Conservation (phyloP, 148 eudicot species). For the Rhododendron kiyosumense region DNA sequence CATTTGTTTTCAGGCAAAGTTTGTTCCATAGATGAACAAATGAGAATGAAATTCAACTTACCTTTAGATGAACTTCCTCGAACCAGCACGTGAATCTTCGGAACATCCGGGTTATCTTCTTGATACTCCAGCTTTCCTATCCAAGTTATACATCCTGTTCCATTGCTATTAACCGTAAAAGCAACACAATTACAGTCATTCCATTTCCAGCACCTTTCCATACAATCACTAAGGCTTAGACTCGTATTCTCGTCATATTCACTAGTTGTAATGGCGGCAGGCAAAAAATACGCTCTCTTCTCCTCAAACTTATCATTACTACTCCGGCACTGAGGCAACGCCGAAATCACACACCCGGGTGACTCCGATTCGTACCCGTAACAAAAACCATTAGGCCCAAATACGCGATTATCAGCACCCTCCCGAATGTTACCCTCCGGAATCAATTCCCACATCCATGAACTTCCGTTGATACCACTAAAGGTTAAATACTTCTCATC, state of each 20-base stretch:
- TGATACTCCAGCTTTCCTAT: constrained; percentile 4
- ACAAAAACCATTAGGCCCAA: neutral
- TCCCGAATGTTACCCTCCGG: constrained; percentile 4
- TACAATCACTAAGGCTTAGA: constrained; percentile 18
- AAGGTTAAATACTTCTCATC: constrained; percentile 19
- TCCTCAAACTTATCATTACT: constrained; percentile 7
- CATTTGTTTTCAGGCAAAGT: neutral
- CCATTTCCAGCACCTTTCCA: constrained; percentile 25
- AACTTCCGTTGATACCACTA: neutral
- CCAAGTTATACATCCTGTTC: neutral
- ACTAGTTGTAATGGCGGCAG: neutral
- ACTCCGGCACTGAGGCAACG: constrained; percentile 17
- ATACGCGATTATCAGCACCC: neutral
- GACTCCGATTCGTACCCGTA: constrained; percentile 14
- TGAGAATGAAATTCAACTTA: neutral
- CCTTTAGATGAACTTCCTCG: constrained; percentile 6
- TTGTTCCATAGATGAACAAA: neutral
- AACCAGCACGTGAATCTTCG: neutral
- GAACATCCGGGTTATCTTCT: neutral
- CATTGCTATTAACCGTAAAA: neutral
- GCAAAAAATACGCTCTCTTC: neutral
- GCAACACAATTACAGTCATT: constrained; percentile 8
- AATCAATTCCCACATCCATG: neutral
- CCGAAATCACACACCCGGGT: neutral
- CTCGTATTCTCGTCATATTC: neutral